phyloP scores from a whole-genome alignment of 495 filamentous ascomycete genomes.

The Neurospora tetraspora region DNA sequence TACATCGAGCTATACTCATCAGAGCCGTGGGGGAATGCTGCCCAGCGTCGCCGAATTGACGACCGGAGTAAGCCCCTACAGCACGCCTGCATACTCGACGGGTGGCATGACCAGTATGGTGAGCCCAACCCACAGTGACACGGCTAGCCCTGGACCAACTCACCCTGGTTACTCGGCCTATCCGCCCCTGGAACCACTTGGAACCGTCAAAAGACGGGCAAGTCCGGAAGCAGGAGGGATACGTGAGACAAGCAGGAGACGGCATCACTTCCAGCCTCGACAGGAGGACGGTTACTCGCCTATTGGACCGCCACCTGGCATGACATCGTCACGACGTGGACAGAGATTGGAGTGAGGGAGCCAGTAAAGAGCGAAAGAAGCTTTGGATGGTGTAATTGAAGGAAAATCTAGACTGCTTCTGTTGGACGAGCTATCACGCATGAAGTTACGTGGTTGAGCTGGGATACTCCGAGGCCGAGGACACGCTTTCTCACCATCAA shows the following conservation, averaged over 20 bases:
- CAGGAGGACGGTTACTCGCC: constrained; percentile 14
- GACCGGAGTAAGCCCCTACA: constrained; percentile 44
- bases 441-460: neutral
- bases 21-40: constrained; percentile 26
- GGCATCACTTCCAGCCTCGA: constrained; percentile 26
- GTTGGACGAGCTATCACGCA: neutral
- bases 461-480: neutral
- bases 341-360: constrained; percentile 1
- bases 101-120: constrained; percentile 19
- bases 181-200: constrained; percentile 18
- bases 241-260: constrained; percentile 34
- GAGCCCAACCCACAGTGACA: constrained; percentile 28
- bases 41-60: constrained; percentile 47
- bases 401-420: neutral
- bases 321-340: neutral
- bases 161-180: constrained; percentile 30
- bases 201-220: constrained; percentile 26
- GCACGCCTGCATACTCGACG: constrained; percentile 40
- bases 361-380: neutral
- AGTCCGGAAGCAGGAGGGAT: constrained; percentile 27
- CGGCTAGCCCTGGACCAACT: constrained; percentile 32
- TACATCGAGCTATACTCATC: constrained; percentile 10
- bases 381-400: neutral
- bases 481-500: neutral
- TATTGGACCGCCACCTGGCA: constrained; percentile 3